These are phyloP conservation scores for Aspergillus brasiliensis DNA, from an alignment of 2,329 filamentous ascomycete genomes.

Conservation along the genomic window DNA sequence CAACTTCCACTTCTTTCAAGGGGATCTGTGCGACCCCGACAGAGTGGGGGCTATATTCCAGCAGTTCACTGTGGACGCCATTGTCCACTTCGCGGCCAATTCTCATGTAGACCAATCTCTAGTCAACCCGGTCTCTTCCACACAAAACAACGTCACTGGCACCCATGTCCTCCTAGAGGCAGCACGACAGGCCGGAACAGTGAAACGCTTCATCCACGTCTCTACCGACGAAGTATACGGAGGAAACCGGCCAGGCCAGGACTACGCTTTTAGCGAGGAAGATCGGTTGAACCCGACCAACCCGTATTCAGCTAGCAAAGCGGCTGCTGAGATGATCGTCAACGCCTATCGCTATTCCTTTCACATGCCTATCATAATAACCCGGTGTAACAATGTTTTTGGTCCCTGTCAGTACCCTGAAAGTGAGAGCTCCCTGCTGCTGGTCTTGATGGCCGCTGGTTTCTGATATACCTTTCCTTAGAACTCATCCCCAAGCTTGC, in stretches of 20 bases:
- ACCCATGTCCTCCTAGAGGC: constrained; percentile 82
- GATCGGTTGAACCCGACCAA: constrained; percentile 80
- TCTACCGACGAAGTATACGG: constrained; percentile 87
- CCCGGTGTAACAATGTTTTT: constrained; percentile 83
- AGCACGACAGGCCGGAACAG: constrained; percentile 65
- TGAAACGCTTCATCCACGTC: constrained; percentile 77
- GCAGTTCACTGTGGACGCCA: constrained; percentile 72
- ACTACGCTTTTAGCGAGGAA: constrained; percentile 56
- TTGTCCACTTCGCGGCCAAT: constrained; percentile 85
- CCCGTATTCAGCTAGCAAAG: constrained; percentile 79
- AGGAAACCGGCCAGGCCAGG: constrained; percentile 55
- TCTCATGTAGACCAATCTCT: constrained; percentile 83
- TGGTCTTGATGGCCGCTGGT: not conserved
- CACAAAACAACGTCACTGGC: constrained; percentile 78
- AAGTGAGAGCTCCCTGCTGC: constrained; percentile 57
- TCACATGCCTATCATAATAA: constrained; percentile 76
- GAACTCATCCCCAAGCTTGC: constrained; percentile 85
- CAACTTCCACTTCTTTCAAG: constrained; percentile 79
- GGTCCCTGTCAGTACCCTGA: constrained; percentile 82
- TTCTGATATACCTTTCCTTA: not conserved
- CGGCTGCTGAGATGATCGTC: constrained; percentile 80
- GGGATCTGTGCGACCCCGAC: constrained; percentile 71
- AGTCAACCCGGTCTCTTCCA: constrained; percentile 79
- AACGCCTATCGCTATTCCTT: constrained; percentile 84
- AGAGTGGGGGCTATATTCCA: constrained; percentile 72